These are phyloP conservation scores for Eragrostis nindensis DNA, from an alignment of 176 grass and related monocot species.

Conservation along the genomic window DNA sequence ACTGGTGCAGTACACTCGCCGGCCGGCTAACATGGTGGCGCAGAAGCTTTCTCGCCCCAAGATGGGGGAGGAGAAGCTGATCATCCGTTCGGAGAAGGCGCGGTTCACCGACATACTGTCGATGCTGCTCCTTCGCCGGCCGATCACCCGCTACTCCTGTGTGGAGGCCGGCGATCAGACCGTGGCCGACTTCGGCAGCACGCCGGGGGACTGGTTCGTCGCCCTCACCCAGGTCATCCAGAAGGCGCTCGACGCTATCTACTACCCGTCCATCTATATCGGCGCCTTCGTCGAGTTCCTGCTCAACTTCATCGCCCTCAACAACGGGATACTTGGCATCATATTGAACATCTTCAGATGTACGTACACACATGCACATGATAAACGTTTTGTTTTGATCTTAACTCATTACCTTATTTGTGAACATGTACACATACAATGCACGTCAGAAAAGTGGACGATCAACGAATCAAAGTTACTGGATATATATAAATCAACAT, in stretches of 20 bases:
- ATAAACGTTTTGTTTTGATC: not conserved
- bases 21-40: conserved; percentile 14
- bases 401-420: not conserved
- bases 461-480: not conserved
- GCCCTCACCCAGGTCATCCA: conserved; percentile 40
- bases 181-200: conserved; percentile 11
- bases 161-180: conserved; percentile 48
- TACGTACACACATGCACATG: conserved; percentile 6
- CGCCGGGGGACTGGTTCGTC: conserved; percentile 44
- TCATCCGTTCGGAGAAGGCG: conserved; percentile 56
- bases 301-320: conserved; percentile 64
- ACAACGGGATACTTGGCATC: conserved; percentile 63
- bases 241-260: conserved; percentile 37
- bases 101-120: conserved; percentile 63
- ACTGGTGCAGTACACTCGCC: not conserved
- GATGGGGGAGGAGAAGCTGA: conserved; percentile 58
- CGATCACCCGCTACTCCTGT: conserved; percentile 42
- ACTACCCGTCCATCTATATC: conserved; percentile 32
- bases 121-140: conserved; percentile 51
- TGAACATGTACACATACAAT: not conserved
- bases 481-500: not conserved
- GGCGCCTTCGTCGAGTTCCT: conserved; percentile 54
- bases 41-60: conserved; percentile 3
- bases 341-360: conserved; percentile 46
- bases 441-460: not conserved